Evolutionary conservation across 441 rosid species (phyloP), one percentile per base, ranked within the genome.

Genomic region (Mallotus repandus): DNA sequence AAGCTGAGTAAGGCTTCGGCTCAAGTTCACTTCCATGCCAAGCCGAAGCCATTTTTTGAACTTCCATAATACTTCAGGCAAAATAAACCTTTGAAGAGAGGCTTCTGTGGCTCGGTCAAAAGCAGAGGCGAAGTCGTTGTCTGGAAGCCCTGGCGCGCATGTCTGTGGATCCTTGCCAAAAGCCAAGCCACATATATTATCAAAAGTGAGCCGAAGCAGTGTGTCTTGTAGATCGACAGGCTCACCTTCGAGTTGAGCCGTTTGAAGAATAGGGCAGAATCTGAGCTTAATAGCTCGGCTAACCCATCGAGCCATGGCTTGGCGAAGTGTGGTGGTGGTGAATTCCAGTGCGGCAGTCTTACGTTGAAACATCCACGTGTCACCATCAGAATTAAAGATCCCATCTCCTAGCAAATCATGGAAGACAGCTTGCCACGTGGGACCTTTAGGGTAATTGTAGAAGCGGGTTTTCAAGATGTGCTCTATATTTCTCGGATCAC

Each of bases 251-350:
- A 62, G 57, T 75, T 83, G 88, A 62, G 98, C 94, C 61, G 84
- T 52, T 63, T 87, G 84, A 0, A 96, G 94, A 38, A 93, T 76
- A 0, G 97, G 97, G 45, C 86, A 76, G 81, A 96, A 91, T 9
- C 97, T 70, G 48, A 81, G 68, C 83, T 85, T 86, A 50, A 96
- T 96, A 35, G 94, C 89, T 22, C 89, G 87, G 77, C 81, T 89
- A 38, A 96, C 91, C 99, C 99, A 96, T 0, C 98, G 89, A 75
- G 92, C 92, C 99, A 96, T 96, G 76, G 99, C 99, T 69, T 89
- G 97, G 73, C 99, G 98, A 19, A 96, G 96, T 5, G 98, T 96
- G 83, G 97, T 77, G n/a, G 99, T 95, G 76, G 99, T 93, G 79
- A 96, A 96, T 77, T 96, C 99, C 72, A 96, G 87, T 11, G 99